Base-by-base conservation (phyloP, 106 monocot species). In the Platanthera zijinensis region DNA sequence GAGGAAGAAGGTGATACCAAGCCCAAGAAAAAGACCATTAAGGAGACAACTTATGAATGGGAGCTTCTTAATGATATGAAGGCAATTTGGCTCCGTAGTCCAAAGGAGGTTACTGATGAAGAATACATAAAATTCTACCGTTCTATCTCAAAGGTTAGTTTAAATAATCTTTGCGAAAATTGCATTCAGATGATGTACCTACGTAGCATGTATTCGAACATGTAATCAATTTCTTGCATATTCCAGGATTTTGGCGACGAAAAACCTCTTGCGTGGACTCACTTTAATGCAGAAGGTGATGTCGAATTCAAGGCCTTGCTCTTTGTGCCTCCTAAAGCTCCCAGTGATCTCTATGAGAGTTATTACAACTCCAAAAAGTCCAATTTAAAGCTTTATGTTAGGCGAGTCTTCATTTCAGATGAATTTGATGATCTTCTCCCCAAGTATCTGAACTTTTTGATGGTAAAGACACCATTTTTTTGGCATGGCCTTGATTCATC, bases 371-470 rank as follows among this genome's bases (percentile, higher is more conserved):
- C 66, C 32, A 80, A 90, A 50, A 94, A 94, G 74, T 89, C 97
- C 74, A 99, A 90, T 81, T 85, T 99, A 78, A 99, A 99, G 80
- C 76, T 99, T 63, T 99, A 87, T 85, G 97, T 99, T 52, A 81
- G 97, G 71, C 82, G 97, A n/a, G 97, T 99, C 68, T 99, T 99
- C 83, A 99, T 99, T 73, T 99, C 97, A 6, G 97, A 99, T 74
- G 97, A 99, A 81, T 99, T 93, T 68, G 89, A 91, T 81, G 97
- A 99, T 9, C 94, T 99, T 78, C 91, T 99, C 72, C 97, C 97
- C 6, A 99, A 99, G 82, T 99, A 87, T 68, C 86, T 99, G 30
- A 92, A 79, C 86, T 99, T 99, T 80, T 86, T 99, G 86, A 85
- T 69, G 97, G 97, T 99, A 84, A 78, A 62, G 18, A 25, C 19